Evolutionary conservation across 139 green algal species (phyloP).

Genomic region (Chlorella sp.): DNA sequence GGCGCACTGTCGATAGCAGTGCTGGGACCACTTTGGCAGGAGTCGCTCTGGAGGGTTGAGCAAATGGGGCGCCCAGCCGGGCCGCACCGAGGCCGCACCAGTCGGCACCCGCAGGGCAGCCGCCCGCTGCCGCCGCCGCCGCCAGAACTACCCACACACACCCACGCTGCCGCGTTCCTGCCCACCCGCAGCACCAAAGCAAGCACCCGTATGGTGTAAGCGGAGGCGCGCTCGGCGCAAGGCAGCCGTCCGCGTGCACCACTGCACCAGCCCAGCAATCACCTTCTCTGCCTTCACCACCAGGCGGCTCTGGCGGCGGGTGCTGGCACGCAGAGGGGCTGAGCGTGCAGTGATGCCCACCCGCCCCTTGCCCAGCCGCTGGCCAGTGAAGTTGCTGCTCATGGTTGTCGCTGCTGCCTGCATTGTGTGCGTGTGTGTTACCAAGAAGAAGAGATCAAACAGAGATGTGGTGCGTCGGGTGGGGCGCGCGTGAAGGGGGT

Average conservation of each 20-base stretch:
- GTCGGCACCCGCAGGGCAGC: background rate
- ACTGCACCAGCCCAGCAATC: slow-evolving; percentile 5
- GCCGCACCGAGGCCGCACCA: background rate
- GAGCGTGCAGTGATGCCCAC: background rate
- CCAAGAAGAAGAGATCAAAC: background rate
- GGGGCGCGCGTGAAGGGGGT: too few relatives aligned
- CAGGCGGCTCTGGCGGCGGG: background rate
- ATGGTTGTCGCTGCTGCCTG: background rate
- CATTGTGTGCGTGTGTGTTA: background rate
- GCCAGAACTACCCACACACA: background rate
- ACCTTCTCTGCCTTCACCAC: slow-evolving; percentile 30
- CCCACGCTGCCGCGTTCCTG: too few relatives aligned
- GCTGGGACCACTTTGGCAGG: too few relatives aligned
- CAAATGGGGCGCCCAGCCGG: background rate
- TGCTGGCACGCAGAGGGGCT: background rate
- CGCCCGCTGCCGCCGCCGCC: background rate
- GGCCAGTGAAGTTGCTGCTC: background rate
- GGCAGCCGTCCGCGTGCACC: background rate
- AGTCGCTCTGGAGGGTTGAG: too few relatives aligned
- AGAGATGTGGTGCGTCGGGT: too few relatives aligned
- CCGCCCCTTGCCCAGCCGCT: background rate
- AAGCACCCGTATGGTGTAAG: too few relatives aligned
- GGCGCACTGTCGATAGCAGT: too few relatives aligned
- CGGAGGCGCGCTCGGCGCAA: too few relatives aligned
- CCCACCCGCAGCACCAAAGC: too few relatives aligned